Percentiles rank a stretch among this genome's conserved stretches.
These are phyloP conservation scores for Candida parachauliodes DNA, from an alignment of 805 yeast species.

Conservation along the genomic window DNA sequence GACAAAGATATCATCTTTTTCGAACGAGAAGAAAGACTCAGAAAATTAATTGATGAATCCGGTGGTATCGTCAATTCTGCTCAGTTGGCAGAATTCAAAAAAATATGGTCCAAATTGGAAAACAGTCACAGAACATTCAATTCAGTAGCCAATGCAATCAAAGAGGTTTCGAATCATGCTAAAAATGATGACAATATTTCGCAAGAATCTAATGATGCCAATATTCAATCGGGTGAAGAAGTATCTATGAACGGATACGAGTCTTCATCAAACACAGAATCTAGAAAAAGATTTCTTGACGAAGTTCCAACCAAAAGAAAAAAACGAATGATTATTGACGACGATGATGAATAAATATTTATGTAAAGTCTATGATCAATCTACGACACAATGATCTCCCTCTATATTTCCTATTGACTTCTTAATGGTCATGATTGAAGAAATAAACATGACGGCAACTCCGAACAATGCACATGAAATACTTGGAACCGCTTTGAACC, in stretches of 20 bases:
- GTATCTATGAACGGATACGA: conserved; percentile 14
- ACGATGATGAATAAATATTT: conserved; percentile 14
- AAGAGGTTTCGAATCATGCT: conserved; percentile 14
- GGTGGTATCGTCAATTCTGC: conserved; percentile 37
- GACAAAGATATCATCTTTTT: conserved; percentile 52
- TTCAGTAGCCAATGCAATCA: conserved; percentile 15
- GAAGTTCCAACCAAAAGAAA: conserved; percentile 4
- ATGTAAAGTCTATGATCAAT: conserved; percentile 13
- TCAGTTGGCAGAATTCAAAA: conserved; percentile 30
- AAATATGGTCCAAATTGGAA: conserved; percentile 26
- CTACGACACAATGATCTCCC: conserved; percentile 49
- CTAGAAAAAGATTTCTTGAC: not conserved
- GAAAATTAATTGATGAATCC: conserved; percentile 30
- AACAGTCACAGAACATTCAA: conserved; percentile 11
- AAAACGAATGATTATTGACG: conserved; percentile 14
- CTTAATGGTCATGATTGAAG: conserved; percentile 71
- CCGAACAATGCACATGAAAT: conserved; percentile 70
- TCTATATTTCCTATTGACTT: conserved; percentile 38
- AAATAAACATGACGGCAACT: conserved; percentile 66
- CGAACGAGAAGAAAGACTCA: conserved; percentile 50
- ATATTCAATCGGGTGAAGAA: not conserved
- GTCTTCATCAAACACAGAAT: not conserved
- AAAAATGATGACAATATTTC: conserved; percentile 10
- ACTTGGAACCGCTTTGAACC: conserved; percentile 50
- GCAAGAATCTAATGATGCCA: not conserved